Conservation (phyloP, 2,329 filamentous ascomycete genomes). For the Paracamarosporium sp. region DNA sequence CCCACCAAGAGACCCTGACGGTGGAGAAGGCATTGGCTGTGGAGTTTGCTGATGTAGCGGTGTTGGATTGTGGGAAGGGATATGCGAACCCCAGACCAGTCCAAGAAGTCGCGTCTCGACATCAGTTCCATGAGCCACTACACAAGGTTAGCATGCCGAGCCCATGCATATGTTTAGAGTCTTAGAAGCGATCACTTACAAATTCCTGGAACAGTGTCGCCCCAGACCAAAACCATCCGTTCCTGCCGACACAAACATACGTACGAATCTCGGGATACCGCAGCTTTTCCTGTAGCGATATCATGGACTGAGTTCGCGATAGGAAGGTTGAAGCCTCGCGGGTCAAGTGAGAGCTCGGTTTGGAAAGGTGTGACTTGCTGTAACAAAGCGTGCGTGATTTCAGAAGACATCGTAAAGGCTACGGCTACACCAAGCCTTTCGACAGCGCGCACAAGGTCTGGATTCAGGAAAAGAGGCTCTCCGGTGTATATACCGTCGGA, state of each 20-base stretch:
- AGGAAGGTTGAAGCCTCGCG: conserved; percentile 53
- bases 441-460: conserved; percentile 50
- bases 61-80: conserved; percentile 20
- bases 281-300: conserved; percentile 41
- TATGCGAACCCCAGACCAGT: conserved; percentile 32
- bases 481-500: conserved; percentile 70
- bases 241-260: conserved; percentile 80
- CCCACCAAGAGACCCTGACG: conserved; percentile 16
- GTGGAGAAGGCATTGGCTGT: conserved; percentile 14
- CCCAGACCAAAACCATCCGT: conserved; percentile 77
- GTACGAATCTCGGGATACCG: conserved; percentile 74
- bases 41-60: conserved; percentile 15
- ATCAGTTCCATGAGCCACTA: conserved; percentile 67
- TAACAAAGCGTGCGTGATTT: conserved; percentile 55
- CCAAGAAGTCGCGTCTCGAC: conserved; percentile 72
- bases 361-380: conserved; percentile 49
- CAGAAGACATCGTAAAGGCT: conserved; percentile 58
- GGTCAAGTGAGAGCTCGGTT: conserved; percentile 47
- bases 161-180: neutral
- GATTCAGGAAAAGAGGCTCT: conserved; percentile 50
- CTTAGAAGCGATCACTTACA: conserved; percentile 17
- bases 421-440: conserved; percentile 54
- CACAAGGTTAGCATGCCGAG: neutral
- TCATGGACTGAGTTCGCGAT: conserved; percentile 54
- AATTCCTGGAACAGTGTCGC: conserved; percentile 76